Evolutionary conservation across 202 grass and related monocot species (phyloP).

Genomic region (Panicum virgatum): DNA sequence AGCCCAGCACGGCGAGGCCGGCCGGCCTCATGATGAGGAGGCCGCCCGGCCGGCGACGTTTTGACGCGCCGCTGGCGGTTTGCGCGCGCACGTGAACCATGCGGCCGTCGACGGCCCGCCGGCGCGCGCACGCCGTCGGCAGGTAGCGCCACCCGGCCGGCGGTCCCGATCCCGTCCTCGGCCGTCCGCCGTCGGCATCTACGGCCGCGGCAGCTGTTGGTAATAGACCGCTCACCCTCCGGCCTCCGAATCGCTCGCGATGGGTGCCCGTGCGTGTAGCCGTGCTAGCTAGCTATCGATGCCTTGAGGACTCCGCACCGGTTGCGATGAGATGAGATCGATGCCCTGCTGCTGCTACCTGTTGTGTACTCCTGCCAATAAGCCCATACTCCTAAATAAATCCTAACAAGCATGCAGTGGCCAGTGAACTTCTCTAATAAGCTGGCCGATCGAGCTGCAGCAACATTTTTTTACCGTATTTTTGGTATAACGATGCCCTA

Average conservation of each 20-base stretch:
- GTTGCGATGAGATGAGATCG: background rate
- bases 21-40: background rate
- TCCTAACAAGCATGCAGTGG: too few relatives aligned
- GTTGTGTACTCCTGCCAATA: too few relatives aligned
- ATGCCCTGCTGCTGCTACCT: too few relatives aligned
- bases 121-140: background rate
- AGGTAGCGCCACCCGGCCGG: background rate
- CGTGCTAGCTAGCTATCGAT: background rate
- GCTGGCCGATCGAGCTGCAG: too few relatives aligned
- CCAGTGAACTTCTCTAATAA: too few relatives aligned
- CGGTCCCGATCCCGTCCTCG: background rate
- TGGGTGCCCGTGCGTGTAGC: background rate
- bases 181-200: background rate
- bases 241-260: background rate
- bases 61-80: constrained; percentile 1
- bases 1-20: background rate
- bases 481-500: too few relatives aligned
- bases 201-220: constrained; percentile 24
- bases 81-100: constrained; percentile 24
- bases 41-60: background rate
- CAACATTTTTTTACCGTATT: too few relatives aligned
- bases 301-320: background rate
- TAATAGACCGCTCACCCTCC: constrained; percentile 39
- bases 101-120: background rate
- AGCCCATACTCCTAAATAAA: too few relatives aligned